phyloP scores from a whole-genome alignment of 768 basidiomycete genomes.

The Naganishia antarctica region DNA sequence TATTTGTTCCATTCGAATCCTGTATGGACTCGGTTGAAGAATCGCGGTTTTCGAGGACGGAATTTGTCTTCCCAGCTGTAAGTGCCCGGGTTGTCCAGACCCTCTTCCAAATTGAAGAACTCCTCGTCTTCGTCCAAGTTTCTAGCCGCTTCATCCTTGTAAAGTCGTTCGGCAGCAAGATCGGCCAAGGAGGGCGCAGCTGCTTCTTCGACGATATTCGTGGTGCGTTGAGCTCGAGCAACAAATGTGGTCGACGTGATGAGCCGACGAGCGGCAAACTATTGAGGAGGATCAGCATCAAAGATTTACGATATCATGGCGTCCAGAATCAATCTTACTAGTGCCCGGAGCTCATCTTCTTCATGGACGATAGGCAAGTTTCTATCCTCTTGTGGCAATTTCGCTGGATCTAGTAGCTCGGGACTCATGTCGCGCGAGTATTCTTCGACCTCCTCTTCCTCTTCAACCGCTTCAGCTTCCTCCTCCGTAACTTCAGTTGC shows the following conservation, averaged over 20 bases:
- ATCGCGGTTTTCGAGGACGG: slow-evolving; percentile 89
- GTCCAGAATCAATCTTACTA: slow-evolving; percentile 31
- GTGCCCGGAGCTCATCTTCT: slow-evolving; percentile 43
- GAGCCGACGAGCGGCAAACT: slow-evolving; percentile 73
- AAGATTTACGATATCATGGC: not conserved
- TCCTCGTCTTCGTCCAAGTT: slow-evolving; percentile 96
- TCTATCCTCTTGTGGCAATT: slow-evolving; percentile 69
- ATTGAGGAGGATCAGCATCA: not conserved
- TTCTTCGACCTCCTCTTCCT: slow-evolving; percentile 55
- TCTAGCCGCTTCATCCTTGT: slow-evolving; percentile 63
- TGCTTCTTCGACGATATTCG: slow-evolving; percentile 49
- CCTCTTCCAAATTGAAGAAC: slow-evolving; percentile 87
- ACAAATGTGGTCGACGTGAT: slow-evolving; percentile 85
- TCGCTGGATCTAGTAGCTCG: slow-evolving; percentile 64
- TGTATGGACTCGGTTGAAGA: slow-evolving; percentile 98
- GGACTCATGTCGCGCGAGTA: slow-evolving; percentile 87
- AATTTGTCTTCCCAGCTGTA: slow-evolving; percentile 99
- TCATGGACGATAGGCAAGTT: slow-evolving; percentile 72
- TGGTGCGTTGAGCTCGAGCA: slow-evolving; percentile 55
- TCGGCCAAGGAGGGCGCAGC: slow-evolving; percentile 59
- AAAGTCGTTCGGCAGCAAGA: slow-evolving; percentile 82
- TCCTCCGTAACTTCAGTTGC: slow-evolving; percentile 50
- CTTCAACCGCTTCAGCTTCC: slow-evolving; percentile 50
- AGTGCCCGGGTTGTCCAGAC: slow-evolving; percentile 70
- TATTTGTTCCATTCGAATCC: slow-evolving; percentile 99